Conservation (phyloP, 345 rosid genomes). For the Eucalyptus sp. region DNA sequence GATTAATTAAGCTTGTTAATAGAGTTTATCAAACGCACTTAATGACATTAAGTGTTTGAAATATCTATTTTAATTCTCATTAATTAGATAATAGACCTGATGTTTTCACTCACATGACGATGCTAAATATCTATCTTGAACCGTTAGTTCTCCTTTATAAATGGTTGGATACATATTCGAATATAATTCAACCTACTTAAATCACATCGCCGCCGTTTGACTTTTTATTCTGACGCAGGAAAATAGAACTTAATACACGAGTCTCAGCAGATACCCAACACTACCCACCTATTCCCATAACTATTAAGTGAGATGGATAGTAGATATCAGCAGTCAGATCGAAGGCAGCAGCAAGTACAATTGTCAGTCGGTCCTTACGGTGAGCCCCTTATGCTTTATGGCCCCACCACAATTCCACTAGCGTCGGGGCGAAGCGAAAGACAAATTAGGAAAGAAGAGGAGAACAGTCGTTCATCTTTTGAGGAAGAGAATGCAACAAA, state of each 20-base stretch:
- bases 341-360: background rate
- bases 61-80: rapidly evolving
- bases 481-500: background rate
- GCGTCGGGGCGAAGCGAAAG: too few relatives aligned
- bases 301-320: background rate
- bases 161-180: rapidly evolving
- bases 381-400: background rate
- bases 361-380: background rate
- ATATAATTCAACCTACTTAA: rapidly evolving
- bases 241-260: background rate
- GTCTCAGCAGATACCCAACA: rapidly evolving
- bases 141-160: rapidly evolving
- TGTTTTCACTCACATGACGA: rapidly evolving
- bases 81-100: background rate
- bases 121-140: background rate
- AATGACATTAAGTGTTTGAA: background rate
- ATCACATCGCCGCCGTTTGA: background rate
- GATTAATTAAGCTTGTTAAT: too few relatives aligned
- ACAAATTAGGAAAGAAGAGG: background rate
- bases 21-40: background rate
- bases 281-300: rapidly evolving
- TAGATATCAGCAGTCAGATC: background rate
- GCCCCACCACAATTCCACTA: too few relatives aligned
- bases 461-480: background rate
- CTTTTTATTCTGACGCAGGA: rapidly evolving